Percentiles rank a stretch among this genome's conserved stretches.
Conservation (phyloP, 129 eudicot species). For the Logfia minima region DNA sequence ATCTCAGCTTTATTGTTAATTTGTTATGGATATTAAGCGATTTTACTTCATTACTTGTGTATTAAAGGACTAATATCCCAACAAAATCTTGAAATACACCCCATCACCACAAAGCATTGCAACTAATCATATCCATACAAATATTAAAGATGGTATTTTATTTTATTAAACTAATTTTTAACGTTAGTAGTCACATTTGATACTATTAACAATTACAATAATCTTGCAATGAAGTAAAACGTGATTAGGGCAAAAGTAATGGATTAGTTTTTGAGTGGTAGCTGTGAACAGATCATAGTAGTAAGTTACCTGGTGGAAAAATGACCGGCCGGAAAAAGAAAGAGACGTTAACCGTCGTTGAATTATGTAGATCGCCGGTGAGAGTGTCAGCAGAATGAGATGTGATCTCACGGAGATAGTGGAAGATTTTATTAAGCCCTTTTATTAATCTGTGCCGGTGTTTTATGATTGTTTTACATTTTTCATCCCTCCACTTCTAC, state of each 20-base stretch:
- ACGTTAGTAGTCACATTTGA: background rate
- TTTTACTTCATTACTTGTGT: background rate
- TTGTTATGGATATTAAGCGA: background rate
- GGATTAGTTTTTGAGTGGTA: background rate
- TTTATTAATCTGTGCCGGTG: background rate
- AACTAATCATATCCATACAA: background rate
- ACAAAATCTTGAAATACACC: background rate
- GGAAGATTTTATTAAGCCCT: background rate
- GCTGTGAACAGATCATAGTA: background rate
- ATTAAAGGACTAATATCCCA: background rate
- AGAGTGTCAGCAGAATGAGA: background rate
- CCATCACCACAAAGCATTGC: background rate
- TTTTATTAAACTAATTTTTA: background rate
- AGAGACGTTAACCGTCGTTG: background rate
- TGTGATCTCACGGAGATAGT: background rate
- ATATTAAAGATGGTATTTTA: background rate
- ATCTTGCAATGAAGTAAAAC: background rate
- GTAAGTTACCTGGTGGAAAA: too few species aligned
- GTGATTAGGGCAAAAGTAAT: background rate
- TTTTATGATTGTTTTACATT: background rate
- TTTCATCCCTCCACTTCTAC: background rate
- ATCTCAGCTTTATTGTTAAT: background rate
- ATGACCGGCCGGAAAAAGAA: background rate
- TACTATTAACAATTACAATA: background rate
- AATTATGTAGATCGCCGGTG: background rate